Percentiles rank a stretch among this genome's conserved stretches.
These are phyloP conservation scores for Malus domestica DNA, from an alignment of 306 rosid genomes.

Conservation along the genomic window DNA sequence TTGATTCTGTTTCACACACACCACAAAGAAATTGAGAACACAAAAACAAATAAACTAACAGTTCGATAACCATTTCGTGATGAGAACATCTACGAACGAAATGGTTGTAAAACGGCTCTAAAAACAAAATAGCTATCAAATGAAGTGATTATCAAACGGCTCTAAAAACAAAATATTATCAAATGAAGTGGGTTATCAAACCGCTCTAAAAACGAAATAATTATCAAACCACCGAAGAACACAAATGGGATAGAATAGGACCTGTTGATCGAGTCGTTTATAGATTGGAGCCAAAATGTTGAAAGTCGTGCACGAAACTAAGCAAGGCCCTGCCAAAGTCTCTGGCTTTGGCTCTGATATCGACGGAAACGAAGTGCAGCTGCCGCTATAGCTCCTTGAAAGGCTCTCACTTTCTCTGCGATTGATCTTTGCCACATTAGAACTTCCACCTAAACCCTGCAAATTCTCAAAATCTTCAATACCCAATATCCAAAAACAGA, in stretches of 20 bases:
- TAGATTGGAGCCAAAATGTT: constrained; percentile 77
- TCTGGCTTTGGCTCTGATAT: constrained; percentile 24
- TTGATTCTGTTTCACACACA: constrained; percentile 49
- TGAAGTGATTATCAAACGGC: no score
- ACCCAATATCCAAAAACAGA: background rate
- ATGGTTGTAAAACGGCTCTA: no score
- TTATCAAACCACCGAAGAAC: background rate
- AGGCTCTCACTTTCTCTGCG: constrained; percentile 25
- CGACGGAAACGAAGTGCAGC: constrained; percentile 23
- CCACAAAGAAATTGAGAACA: constrained; percentile 11
- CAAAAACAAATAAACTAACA: background rate
- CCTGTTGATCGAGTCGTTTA: constrained; percentile 86
- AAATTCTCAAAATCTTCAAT: background rate
- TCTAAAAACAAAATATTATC: no score
- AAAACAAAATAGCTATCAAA: background rate
- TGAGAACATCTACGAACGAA: background rate
- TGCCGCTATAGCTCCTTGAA: constrained; percentile 22
- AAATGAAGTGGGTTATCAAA: no score
- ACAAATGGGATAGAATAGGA: constrained; percentile 8
- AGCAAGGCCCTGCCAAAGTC: constrained; percentile 20
- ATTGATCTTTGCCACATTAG: background rate
- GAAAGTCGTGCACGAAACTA: constrained; percentile 75
- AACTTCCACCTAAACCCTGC: background rate
- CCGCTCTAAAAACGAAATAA: no score
- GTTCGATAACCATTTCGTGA: background rate